phyloP scores from a whole-genome alignment of 23 red algal genomes.

The Gracilaria caudata region DNA sequence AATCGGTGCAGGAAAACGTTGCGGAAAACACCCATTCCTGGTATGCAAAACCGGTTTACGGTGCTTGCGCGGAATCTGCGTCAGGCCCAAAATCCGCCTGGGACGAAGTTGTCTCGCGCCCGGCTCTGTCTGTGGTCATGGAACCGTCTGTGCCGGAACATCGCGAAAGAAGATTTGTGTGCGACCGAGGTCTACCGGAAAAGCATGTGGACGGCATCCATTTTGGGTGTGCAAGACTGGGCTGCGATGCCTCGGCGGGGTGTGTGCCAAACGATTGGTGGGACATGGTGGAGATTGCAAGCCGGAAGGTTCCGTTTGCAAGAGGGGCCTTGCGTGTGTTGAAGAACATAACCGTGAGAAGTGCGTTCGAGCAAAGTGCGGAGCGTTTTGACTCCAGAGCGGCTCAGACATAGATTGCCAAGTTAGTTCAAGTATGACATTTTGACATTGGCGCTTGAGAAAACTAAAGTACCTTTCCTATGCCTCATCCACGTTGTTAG shows the following conservation, averaged over 20 bases:
- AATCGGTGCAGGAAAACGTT: slow-evolving; percentile 1
- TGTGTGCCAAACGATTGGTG: not conserved
- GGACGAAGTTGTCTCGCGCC: not conserved
- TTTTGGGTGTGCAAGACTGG: not conserved
- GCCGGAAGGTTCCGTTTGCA: slow-evolving; percentile 9
- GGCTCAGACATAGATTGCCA: too few species aligned
- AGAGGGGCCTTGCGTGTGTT: too few species aligned
- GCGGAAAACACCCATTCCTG: slow-evolving; percentile 1
- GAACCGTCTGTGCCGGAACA: not conserved
- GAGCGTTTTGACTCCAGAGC: too few species aligned
- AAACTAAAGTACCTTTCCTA: too few species aligned
- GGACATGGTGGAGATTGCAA: not conserved
- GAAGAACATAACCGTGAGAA: too few species aligned
- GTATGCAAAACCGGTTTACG: slow-evolving; percentile 19
- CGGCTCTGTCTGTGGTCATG: slow-evolving; percentile 10
- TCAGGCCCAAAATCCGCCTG: not conserved
- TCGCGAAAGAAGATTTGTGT: not conserved
- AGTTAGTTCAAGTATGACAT: too few species aligned
- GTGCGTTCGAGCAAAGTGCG: too few species aligned
- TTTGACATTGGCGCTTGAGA: too few species aligned
- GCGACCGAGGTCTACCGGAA: not conserved
- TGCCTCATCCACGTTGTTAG: too few species aligned
- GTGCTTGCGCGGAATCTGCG: slow-evolving; percentile 11
- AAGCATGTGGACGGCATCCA: not conserved
- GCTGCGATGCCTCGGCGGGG: not conserved